A percentile compares a stretch with the other conserved stretches of the same genome.
Evolutionary conservation across 176 grass and related monocot species (phyloP).

Genomic region (barley (Hordeum vulgare)): DNA sequence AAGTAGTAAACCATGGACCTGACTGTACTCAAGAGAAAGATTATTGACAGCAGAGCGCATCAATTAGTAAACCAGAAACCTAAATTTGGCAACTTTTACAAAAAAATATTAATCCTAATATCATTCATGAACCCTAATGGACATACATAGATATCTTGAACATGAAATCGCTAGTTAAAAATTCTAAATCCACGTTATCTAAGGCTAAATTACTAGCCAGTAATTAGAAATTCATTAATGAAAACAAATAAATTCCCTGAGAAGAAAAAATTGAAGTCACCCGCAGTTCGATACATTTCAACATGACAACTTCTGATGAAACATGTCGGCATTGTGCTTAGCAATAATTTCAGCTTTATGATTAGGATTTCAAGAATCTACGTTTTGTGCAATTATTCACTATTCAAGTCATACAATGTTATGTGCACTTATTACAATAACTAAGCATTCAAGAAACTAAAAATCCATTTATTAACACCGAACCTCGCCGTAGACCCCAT

Average conservation of each 20-base stretch:
- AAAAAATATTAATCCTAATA: no score
- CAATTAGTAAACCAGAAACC: background rate
- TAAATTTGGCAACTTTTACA: no score
- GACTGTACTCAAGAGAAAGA: background rate
- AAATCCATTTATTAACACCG: background rate
- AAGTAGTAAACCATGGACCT: background rate
- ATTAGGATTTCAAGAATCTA: background rate
- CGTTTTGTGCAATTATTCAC: background rate
- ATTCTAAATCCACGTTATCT: background rate
- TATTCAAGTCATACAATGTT: no score
- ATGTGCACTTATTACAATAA: no score
- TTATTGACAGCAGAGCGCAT: no score
- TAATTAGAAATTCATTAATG: background rate
- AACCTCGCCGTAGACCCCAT: background rate
- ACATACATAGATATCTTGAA: background rate
- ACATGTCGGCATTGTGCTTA: background rate
- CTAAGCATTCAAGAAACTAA: background rate
- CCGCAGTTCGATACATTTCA: background rate
- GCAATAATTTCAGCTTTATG: background rate
- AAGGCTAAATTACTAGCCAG: background rate
- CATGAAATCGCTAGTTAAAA: background rate
- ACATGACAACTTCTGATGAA: background rate
- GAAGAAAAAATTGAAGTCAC: background rate
- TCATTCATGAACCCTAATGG: background rate
- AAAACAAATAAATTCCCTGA: background rate